Evolutionary conservation across 257 asterid genomes (phyloP), one percentile per base, ranked within the genome.

Genomic region (Nicotiana obtusifolia): DNA sequence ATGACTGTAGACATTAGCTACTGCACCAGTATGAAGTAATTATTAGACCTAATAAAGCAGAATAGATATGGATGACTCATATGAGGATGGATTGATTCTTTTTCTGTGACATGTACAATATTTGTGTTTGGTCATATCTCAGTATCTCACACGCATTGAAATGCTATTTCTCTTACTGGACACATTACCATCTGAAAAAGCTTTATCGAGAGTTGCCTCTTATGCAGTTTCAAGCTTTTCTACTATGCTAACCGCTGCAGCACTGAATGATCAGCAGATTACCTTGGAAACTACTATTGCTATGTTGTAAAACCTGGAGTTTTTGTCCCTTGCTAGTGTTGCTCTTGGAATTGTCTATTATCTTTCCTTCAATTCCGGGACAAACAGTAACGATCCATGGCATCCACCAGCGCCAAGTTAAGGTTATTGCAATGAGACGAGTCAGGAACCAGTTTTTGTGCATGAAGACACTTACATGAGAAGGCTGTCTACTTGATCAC

Each of bases 401-500:
- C 86, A 56, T 66, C 89, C 83, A 60, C 68, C 92, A 49, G 71
- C 84, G 77, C 89, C 90, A 44, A 53, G 64, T 81, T 94, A 87
- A 80, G 61, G 92, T 91, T 77, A 89, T 95, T 83, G 97, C 94
- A 9, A 91, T 94, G 97, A 97, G 93, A 64, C 97, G 76, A 31
- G 81, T 73, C 91, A 86, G 80, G 90, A 78, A 41, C 97, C 98
- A 9, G 92, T 93, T 71, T 95, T 92, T 64, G 98, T 92, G 86
- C 99, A 90, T 47, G 97, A 90, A 88, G 99, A 94, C 84, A 95
- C 99, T 37, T 95, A 95, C 84, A 83, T 82, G 86, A 91, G 97
- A 85, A 92, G 97, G 81, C 93, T 90, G 80, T 85, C 89, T 24
- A 84, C 88, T 4, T 95, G 88, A 84, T 33, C 65, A 35, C 19